Evolutionary conservation across 2,329 filamentous ascomycete genomes (phyloP).

Genomic region (Trichocomaceae sp.): DNA sequence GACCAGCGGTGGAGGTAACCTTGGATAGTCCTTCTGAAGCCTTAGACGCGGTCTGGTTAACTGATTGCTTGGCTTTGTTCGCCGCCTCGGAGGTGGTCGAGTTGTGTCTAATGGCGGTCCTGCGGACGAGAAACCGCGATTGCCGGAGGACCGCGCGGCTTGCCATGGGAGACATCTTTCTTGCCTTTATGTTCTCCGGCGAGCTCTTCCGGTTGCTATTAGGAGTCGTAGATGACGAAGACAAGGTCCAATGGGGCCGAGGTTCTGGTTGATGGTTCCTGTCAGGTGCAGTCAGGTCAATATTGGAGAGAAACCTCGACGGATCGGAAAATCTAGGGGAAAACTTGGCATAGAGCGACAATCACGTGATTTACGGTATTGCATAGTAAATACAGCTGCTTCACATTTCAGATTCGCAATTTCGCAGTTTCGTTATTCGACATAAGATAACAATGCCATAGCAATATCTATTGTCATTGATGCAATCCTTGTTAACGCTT

Average conservation of each 20-base stretch:
- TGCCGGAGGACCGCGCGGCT: conserved; percentile 42
- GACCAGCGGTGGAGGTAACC: conserved; percentile 72
- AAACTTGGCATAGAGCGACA: conserved; percentile 4
- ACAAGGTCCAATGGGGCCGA: conserved; percentile 35
- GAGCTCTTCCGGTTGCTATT: conserved; percentile 20
- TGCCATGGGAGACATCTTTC: conserved; percentile 40
- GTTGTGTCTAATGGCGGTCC: conserved; percentile 41
- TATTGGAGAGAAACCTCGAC: conserved; percentile 25
- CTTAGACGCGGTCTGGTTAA: conserved; percentile 47
- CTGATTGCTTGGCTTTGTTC: conserved; percentile 40
- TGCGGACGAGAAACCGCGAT: conserved; percentile 42
- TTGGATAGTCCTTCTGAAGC: conserved; percentile 76
- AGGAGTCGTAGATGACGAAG: conserved; percentile 27
- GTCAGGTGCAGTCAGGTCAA: conserved; percentile 21
- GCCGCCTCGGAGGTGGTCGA: conserved; percentile 42
- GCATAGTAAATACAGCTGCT: no score
- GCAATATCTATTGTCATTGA: background rate
- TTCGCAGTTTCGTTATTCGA: no score
- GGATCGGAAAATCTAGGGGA: conserved; percentile 40
- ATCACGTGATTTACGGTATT: conserved; percentile 5
- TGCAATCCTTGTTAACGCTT: no score
- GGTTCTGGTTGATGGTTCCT: conserved; percentile 27
- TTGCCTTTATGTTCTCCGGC: conserved; percentile 21
- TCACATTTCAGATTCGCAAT: background rate
- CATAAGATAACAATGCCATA: no score